Evolutionary conservation across 2,329 filamentous ascomycete species (phyloP).

Genomic region (Graphilbum ipis-grandicollis): DNA sequence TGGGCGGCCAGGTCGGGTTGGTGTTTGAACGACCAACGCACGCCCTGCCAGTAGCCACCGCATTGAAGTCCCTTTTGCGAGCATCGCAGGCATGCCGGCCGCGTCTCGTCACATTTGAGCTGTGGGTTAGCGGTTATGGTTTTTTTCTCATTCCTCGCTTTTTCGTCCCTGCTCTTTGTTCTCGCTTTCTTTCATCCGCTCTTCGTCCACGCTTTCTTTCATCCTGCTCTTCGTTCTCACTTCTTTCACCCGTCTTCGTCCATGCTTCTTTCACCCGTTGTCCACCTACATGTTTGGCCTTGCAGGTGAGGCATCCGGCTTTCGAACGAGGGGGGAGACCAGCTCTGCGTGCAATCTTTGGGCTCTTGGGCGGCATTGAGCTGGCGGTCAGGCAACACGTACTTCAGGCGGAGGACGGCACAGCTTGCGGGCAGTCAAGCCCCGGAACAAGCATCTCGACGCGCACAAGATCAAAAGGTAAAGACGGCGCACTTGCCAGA

Average conservation of each 20-base stretch:
- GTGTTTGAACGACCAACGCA: conserved; percentile 23
- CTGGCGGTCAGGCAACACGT: not conserved
- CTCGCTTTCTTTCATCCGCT: not conserved
- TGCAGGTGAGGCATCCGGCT: conserved; percentile 4
- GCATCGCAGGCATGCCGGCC: conserved; percentile 13
- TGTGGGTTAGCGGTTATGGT: conserved; percentile 3
- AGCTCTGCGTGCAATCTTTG: conserved; percentile 2
- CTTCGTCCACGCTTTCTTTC: not conserved
- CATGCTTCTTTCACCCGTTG: not conserved
- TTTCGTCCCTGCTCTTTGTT: not conserved
- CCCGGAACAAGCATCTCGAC: conserved; percentile 1
- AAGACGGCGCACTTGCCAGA: no score
- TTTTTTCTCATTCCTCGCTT: not conserved
- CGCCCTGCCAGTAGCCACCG: conserved; percentile 14
- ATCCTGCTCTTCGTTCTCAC: not conserved
- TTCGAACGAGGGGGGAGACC: conserved; percentile 4
- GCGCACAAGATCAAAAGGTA: not conserved
- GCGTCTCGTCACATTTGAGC: conserved; percentile 15
- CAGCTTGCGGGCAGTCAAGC: not conserved
- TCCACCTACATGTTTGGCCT: conserved; percentile 4
- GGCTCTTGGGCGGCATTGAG: conserved; percentile 3
- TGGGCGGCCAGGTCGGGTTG: conserved; percentile 10
- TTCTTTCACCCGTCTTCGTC: not conserved
- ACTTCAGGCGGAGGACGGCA: not conserved
- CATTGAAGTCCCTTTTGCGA: conserved; percentile 12